Evolutionary conservation across 768 basidiomycete species (phyloP).

Genomic region (Kwoniella europaea): DNA sequence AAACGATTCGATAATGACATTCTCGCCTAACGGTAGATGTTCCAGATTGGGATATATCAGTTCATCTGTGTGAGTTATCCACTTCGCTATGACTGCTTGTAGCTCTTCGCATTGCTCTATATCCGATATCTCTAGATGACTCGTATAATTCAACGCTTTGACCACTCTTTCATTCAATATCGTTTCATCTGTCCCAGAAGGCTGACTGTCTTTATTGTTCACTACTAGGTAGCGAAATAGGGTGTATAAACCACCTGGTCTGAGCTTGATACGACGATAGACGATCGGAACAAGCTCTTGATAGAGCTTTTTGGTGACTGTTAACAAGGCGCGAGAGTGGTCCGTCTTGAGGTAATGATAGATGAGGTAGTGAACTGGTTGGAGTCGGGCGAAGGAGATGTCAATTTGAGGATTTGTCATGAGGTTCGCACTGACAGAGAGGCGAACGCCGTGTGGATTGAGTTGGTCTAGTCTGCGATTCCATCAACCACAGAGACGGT

Average conservation of each 20-base stretch:
- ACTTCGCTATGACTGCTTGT: neutral
- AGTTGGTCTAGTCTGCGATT: too few species aligned
- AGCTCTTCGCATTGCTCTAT: neutral
- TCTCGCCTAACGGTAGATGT: neutral
- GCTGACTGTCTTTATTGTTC: neutral
- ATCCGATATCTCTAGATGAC: neutral
- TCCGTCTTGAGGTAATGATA: slow-evolving; percentile 3
- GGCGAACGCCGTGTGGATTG: too few species aligned
- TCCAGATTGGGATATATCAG: neutral
- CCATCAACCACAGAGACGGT: too few species aligned
- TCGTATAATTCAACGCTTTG: neutral
- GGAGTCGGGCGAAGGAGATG: neutral
- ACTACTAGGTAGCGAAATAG: neutral
- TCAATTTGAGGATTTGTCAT: too few species aligned
- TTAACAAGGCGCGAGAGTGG: neutral
- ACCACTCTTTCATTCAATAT: neutral
- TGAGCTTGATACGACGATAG: neutral
- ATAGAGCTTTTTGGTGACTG: neutral
- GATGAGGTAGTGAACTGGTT: neutral
- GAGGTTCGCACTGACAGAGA: too few species aligned
- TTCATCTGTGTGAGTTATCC: neutral
- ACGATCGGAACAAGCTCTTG: neutral
- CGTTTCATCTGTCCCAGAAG: neutral
- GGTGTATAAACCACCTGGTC: neutral
- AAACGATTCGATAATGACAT: neutral